These are phyloP conservation scores for Claviceps monticola DNA, from an alignment of 2,329 filamentous ascomycete genomes.

Conservation along the genomic window DNA sequence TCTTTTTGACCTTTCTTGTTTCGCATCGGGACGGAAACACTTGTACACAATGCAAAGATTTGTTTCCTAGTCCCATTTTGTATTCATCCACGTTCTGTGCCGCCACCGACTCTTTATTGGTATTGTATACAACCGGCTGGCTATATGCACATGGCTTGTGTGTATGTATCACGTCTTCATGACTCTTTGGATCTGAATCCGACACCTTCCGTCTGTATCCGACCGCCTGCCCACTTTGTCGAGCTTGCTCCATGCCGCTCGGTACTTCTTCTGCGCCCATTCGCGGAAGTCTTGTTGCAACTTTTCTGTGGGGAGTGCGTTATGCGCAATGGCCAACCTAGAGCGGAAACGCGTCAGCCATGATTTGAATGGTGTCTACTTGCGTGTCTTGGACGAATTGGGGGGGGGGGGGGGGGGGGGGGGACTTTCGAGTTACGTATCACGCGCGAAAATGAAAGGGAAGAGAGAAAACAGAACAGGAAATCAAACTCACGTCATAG, in stretches of 20 bases:
- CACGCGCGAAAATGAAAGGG: neutral
- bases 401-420: no score
- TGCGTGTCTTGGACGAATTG: no score
- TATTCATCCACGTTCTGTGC: neutral
- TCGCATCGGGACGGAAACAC: no score
- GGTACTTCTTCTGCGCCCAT: constrained; percentile 59
- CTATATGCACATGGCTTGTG: neutral
- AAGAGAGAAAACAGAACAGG: no score
- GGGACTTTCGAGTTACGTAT: no score
- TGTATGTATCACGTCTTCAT: constrained; percentile 28
- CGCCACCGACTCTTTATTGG: constrained; percentile 7
- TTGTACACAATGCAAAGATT: no score
- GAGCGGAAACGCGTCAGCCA: neutral
- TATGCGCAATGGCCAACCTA: constrained; percentile 64
- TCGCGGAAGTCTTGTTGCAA: constrained; percentile 57
- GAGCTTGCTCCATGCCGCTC: constrained; percentile 54
- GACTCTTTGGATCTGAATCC: constrained; percentile 35
- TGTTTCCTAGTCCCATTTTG: neutral
- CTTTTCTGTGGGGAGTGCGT: constrained; percentile 50
- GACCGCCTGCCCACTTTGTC: constrained; percentile 35
- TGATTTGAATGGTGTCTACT: no score
- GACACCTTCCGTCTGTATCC: constrained; percentile 29
- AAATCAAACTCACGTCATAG: constrained; percentile 50
- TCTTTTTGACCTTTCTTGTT: no score
- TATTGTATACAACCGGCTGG: constrained; percentile 12